Base-by-base conservation (phyloP, 192 early-diverging fungal species). In the Coemansia aciculifera region DNA sequence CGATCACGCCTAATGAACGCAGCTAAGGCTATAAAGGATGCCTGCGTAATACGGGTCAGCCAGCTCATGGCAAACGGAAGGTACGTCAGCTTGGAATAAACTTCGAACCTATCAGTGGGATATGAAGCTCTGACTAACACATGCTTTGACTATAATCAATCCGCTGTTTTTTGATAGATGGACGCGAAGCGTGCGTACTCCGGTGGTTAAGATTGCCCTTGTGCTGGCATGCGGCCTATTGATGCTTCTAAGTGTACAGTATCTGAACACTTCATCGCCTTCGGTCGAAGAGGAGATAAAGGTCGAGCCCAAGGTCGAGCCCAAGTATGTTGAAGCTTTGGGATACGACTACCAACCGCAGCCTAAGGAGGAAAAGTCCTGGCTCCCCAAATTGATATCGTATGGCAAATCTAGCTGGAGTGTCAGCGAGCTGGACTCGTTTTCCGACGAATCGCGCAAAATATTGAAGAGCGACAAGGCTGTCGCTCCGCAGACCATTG, bases 311-410 rank as follows among this genome's bases (percentile, higher is more conserved):
- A 57, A 54, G 17, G 29, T 2, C 4, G n/a, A 43, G 7, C 29
- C 59, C 38, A 62, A 54, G 17, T 72, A 73, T 27, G 70, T 81
- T 7, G 70, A 75, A 23, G 73, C 75, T 0, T 60, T 81, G 29
- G 73, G 70, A 7, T 66, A 59, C 38, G 17, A 63, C 13, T 75
- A 75, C 54, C 49, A 32, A 13, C 78, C 78, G 17, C 68, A 72
- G 19, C 12, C 59, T 10, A 57, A 31, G 8, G 17, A 69, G 7
- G 69, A 72, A 69, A 69, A 73, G 12, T 72, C 78, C 2, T 81
- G 73, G 78, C 59, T 69, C 39, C 78, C 78, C 39, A 65, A 61
- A 15, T 24, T 34, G 19, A 8, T 52, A 46, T 19, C 43, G 8
- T 21, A 59, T 3, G 39, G 31, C 24, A 59, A 34, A 46, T 46